Percentiles rank a stretch among this genome's conserved stretches.
These are phyloP conservation scores for Yamadazyma phyllophila DNA, from an alignment of 805 yeast species.

Conservation along the genomic window DNA sequence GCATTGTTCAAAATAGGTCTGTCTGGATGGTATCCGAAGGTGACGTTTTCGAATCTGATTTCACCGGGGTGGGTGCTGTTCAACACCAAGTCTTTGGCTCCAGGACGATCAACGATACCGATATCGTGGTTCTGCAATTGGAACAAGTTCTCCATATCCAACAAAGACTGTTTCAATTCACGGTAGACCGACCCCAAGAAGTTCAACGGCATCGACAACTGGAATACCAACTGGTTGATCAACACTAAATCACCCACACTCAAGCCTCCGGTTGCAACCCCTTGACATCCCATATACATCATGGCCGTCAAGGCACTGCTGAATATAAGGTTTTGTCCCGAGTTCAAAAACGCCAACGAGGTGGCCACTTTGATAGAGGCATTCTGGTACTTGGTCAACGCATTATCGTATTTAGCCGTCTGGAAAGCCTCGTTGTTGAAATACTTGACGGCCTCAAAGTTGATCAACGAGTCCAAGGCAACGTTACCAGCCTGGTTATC, in stretches of 20 bases:
- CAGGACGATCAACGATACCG: conserved; percentile 57
- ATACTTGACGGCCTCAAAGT: conserved; percentile 91
- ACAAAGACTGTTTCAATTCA: conserved; percentile 85
- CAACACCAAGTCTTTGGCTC: conserved; percentile 61
- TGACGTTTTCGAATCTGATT: conserved; percentile 83
- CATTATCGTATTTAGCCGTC: conserved; percentile 71
- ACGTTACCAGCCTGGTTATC: conserved; percentile 95
- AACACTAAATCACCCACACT: conserved; percentile 94
- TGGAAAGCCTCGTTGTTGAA: conserved; percentile 88
- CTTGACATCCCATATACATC: conserved; percentile 98
- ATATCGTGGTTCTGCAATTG: conserved; percentile 76
- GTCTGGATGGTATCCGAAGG: conserved; percentile 88
- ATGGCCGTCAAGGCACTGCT: conserved; percentile 89
- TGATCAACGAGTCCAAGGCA: conserved; percentile 89
- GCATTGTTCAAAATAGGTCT: conserved; percentile 82
- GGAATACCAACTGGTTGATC: conserved; percentile 94
- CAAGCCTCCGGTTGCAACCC: conserved; percentile 77
- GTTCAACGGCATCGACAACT: conserved; percentile 89
- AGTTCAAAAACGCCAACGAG: conserved; percentile 71
- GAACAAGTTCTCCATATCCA: conserved; percentile 95
- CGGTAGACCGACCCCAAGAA: conserved; percentile 94
- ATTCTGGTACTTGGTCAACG: conserved; percentile 70
- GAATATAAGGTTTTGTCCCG: conserved; percentile 78
- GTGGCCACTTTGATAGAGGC: conserved; percentile 81
- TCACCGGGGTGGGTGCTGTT: conserved; percentile 56